Conservation (phyloP, 116 monocot species). For the Papilionanthe hybrid region DNA sequence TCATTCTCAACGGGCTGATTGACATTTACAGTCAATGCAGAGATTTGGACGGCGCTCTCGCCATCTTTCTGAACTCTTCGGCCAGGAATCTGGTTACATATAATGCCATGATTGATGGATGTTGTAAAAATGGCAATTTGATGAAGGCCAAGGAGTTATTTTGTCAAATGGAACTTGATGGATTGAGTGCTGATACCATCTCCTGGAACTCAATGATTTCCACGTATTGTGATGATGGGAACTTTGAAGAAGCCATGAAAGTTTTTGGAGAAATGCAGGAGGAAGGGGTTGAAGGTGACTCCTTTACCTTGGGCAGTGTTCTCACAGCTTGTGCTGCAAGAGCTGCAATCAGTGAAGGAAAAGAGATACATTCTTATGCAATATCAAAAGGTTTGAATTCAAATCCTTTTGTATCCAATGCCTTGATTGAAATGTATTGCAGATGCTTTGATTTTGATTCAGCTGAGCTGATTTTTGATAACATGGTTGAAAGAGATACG, state of each 20-base stretch:
- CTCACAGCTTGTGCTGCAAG: conserved; percentile 22
- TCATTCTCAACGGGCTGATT: conserved; percentile 27
- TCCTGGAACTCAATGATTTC: conserved; percentile 39
- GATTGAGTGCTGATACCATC: conserved; percentile 21
- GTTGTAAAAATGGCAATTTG: conserved; percentile 18
- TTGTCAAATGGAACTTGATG: conserved; percentile 20
- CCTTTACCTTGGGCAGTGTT: conserved; percentile 20
- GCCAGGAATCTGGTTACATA: conserved; percentile 20
- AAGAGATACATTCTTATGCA: conserved; percentile 28
- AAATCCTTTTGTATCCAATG: conserved; percentile 18
- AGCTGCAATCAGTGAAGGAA: conserved; percentile 16
- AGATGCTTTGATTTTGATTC: conserved; percentile 15
- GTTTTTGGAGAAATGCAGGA: conserved; percentile 23
- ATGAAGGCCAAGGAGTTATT: conserved; percentile 24
- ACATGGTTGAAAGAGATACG: neutral
- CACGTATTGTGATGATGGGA: conserved; percentile 17
- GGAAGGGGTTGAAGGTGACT: conserved; percentile 17
- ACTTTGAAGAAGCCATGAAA: conserved; percentile 14
- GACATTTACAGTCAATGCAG: conserved; percentile 25
- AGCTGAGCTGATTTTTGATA: conserved; percentile 16
- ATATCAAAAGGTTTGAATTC: conserved; percentile 13
- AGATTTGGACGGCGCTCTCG: conserved; percentile 11
- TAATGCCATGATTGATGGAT: conserved; percentile 27
- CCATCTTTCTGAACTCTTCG: conserved; percentile 20
- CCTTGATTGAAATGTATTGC: conserved; percentile 28